Evolutionary conservation across 2,329 filamentous ascomycete genomes (phyloP), one percentile per base, ranked within the genome.

Genomic region (Mycosphaerella sp.): DNA sequence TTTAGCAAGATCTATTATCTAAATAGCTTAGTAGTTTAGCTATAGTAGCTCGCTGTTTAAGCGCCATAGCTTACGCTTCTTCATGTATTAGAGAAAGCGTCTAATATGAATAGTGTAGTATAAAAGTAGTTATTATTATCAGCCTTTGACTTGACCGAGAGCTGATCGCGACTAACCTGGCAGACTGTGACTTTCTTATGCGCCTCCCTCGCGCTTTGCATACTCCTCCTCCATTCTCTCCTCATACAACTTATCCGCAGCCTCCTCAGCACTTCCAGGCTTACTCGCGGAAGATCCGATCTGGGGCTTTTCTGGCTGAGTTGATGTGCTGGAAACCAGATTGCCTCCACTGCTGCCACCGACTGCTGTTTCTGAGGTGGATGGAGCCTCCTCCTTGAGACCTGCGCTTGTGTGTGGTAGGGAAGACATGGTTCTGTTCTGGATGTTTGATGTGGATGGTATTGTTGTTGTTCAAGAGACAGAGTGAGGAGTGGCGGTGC

Each of bases 201-300:
- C 70, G 40, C 70, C 70, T 8, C 71, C 70, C 57, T 73, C 70
- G 25, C 69, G 61, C 66, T 73, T 73, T 2, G 70, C 71, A 60
- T 72, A 73, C 54, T 73, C 71, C 1, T 71, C 70, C 58, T 72
- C 69, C 55, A 73, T 73, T 17, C 61, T 63, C 59, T 72, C 67
- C 52, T 68, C 66, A 54, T 70, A 72, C 48, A 67, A 39, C 57
- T 63, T 67, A 51, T 69, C 68, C 2, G 62, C 63, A 17, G 63
- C 62, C 7, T 55, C 61, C 41, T 69, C 66, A 1, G 68, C 64
- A 17, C 58, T 62, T 30, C 58, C 60, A 2, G 59, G 61, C 43
- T 68, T 63, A 35, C 64, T 64, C 10, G 41, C 30, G 18, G 57
- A 59, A 16, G 64, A 61, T 27, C 56, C 56, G 21, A 58, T 61